Percentiles rank a stretch among this genome's conserved stretches.
phyloP scores from a whole-genome alignment of 768 basidiomycete genomes.

The Suillus luteus region DNA sequence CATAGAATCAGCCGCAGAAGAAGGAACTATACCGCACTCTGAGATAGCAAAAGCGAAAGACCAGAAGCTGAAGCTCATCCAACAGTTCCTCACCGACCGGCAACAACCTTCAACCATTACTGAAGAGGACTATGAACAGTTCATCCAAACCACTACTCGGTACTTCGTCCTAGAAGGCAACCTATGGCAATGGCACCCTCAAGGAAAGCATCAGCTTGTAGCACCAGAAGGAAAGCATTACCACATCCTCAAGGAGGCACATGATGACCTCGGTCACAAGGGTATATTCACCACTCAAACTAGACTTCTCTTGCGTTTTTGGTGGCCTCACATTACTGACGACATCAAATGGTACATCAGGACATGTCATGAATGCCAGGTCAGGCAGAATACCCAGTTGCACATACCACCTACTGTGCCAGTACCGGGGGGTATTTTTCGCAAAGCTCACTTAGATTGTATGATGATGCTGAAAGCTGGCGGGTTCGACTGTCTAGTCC shows the following conservation, averaged over 20 bases:
- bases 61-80: no score
- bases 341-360: slow-evolving; percentile 3
- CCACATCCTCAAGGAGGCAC: background rate
- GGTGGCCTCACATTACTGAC: slow-evolving; percentile 1
- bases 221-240: background rate
- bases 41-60: no score
- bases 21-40: no score
- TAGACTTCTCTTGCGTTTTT: background rate
- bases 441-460: background rate
- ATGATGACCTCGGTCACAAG: slow-evolving; percentile 9
- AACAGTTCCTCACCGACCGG: no score
- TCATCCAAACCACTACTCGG: no score
- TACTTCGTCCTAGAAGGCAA: accelerated
- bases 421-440: background rate
- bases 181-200: background rate
- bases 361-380: slow-evolving; percentile 4
- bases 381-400: background rate
- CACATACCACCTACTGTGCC: background rate
- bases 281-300: background rate
- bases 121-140: no score
- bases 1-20: no score
- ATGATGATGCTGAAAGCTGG: slow-evolving; percentile 11
- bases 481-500: slow-evolving; percentile 22
- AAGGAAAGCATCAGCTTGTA: background rate
- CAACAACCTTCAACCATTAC: no score